phyloP scores from a whole-genome alignment of 2,329 filamentous ascomycete species.

The Myotisia sp. region DNA sequence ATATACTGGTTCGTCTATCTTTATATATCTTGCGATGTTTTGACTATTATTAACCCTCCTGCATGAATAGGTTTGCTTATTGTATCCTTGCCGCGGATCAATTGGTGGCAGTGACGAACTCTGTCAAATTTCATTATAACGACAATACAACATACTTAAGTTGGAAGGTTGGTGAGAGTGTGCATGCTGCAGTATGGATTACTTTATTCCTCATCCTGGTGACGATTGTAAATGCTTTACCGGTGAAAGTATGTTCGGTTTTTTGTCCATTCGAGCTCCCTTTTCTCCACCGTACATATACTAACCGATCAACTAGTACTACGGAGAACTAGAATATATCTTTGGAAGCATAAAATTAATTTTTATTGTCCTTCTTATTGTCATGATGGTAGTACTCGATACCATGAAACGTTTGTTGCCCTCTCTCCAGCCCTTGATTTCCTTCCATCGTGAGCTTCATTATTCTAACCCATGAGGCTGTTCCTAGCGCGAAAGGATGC shows the following conservation, averaged over 20 bases:
- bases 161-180: conserved; percentile 17
- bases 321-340: conserved; percentile 25
- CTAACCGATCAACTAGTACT: conserved; percentile 17
- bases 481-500: conserved; percentile 21
- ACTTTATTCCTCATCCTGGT: conserved; percentile 21
- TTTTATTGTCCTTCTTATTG: conserved; percentile 29
- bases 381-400: conserved; percentile 31
- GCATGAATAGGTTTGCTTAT: conserved; percentile 19
- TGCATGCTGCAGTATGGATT: conserved; percentile 28
- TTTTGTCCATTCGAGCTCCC: conserved; percentile 12
- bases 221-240: conserved; percentile 24
- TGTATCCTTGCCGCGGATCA: conserved; percentile 23
- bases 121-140: conserved; percentile 29
- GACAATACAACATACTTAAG: conserved; percentile 19
- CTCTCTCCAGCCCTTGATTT: not conserved
- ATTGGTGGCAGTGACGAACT: conserved; percentile 26
- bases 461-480: conserved; percentile 1
- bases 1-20: conserved; percentile 27
- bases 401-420: conserved; percentile 24
- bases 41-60: not conserved
- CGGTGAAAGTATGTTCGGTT: conserved; percentile 17
- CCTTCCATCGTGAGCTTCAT: not conserved
- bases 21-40: no score
- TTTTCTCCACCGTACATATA: not conserved
- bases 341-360: conserved; percentile 24